Percentiles rank a stretch among this genome's conserved stretches.
phyloP scores from a whole-genome alignment of 306 rosid species.

The Prunus dulcis region DNA sequence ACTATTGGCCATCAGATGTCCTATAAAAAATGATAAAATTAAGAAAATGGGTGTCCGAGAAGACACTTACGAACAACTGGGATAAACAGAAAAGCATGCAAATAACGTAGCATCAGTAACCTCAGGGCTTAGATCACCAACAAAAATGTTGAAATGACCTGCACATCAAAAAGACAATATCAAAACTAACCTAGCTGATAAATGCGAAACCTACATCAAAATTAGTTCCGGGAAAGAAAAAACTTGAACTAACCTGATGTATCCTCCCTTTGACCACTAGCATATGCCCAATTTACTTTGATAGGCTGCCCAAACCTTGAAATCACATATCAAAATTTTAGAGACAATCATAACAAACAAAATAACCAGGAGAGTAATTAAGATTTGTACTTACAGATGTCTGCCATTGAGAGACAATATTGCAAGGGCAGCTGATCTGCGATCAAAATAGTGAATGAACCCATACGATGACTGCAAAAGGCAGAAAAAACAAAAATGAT shows the following conservation, averaged over 20 bases:
- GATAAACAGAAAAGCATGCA: constrained; percentile 90
- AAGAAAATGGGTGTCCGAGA: constrained; percentile 16
- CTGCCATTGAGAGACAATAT: constrained; percentile 92
- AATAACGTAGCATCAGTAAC: constrained; percentile 95
- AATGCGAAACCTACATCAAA: background rate
- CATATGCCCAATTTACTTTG: constrained; percentile 99
- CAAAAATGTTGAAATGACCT: constrained; percentile 96
- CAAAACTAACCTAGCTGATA: constrained; percentile 16
- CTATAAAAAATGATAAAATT: background rate
- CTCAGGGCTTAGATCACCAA: constrained; percentile 98
- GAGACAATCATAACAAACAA: constrained; percentile 15
- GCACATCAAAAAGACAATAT: constrained; percentile 30
- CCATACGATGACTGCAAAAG: constrained; percentile 94
- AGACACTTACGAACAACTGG: constrained; percentile 95
- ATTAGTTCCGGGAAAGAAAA: background rate
- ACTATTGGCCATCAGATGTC: background rate
- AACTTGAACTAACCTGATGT: constrained; percentile 77
- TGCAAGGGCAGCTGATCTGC: constrained; percentile 94
- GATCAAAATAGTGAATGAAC: constrained; percentile 90
- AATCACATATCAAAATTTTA: constrained; percentile 24
- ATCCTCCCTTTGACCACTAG: constrained; percentile 98
- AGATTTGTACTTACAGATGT: constrained; percentile 67
- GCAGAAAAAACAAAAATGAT: constrained; percentile 18
- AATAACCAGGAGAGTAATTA: background rate
- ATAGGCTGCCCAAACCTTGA: constrained; percentile 97